Base-by-base conservation (phyloP, 805 yeast species). In the Hanseniaspora singularis region DNA sequence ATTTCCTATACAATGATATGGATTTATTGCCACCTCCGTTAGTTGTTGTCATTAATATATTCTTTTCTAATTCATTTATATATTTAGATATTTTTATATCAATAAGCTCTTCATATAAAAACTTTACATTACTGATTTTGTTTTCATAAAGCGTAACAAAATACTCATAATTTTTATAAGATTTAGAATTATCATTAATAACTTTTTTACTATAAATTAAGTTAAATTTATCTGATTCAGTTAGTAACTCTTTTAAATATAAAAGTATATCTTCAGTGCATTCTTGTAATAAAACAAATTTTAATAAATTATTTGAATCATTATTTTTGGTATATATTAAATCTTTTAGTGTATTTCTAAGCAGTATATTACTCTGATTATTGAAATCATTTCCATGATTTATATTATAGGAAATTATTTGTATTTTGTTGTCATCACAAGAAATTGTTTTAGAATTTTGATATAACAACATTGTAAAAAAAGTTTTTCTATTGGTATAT, bases 161-260 rank as follows among this genome's bases (percentile, higher is more conserved):
- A 22, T 37, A 44, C 15, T 44, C 48, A 18, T 19, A 44, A 5
- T 44, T 36, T 11, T 44, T 32, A 16, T 44, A 44, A 16, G 22
- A 30, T 19, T 32, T 30, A 4, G 23, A 15, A 8, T 32, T 44
- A 11, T 32, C 34, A 23, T 44, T 44, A 14, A 37, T 37, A 14
- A 44, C 37, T 31, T 44, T 44, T 15, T 43, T 43, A 16, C 47
- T 43, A 24, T 15, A 24, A 14, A 43, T 2, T 14, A 43, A 16
- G 19, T 18, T 33, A 4, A 37, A 18, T 2, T 37, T 22, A 22
- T 30, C 27, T 1, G 6, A 14, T 26, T 8, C 11, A 26, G 11
- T 26, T 15, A 34, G 33, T 8, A 43, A 24, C 3, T 28, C 31
- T 7, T 11, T 3, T 7, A 44, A 18, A 24, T 14, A 44, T 14